Conservation (phyloP, 352 stramenopile species). For the Phytophthora crassamura region DNA sequence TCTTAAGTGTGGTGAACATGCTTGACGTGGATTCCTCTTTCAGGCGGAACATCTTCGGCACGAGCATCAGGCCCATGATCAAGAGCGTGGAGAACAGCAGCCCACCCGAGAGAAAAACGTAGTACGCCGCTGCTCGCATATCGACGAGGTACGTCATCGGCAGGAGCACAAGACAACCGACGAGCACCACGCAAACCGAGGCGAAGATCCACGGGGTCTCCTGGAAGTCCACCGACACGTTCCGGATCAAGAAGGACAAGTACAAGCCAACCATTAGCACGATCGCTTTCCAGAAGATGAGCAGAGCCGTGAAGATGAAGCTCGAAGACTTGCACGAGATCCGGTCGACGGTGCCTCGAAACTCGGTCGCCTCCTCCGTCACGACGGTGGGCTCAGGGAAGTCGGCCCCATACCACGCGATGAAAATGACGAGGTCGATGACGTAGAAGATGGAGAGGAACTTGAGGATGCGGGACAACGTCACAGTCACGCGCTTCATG, state of each 20-base stretch:
- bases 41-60: conserved; percentile 43
- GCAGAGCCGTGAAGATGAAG: conserved; percentile 48
- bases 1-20: not conserved
- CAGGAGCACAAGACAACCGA: conserved; percentile 52
- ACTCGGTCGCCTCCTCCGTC: conserved; percentile 11
- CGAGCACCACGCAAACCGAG: conserved; percentile 53
- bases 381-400: conserved; percentile 29
- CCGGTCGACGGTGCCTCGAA: conserved; percentile 27
- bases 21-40: conserved; percentile 21
- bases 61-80: conserved; percentile 51
- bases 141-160: conserved; percentile 57
- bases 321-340: conserved; percentile 40
- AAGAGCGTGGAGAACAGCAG: conserved; percentile 42
- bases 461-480: conserved; percentile 34
- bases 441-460: conserved; percentile 33
- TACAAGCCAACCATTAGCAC: conserved; percentile 46
- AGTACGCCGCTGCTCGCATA: conserved; percentile 43
- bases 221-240: conserved; percentile 61
- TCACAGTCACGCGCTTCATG: conserved; percentile 44
- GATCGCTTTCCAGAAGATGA: conserved; percentile 59
- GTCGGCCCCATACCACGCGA: conserved; percentile 33
- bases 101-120: conserved; percentile 38
- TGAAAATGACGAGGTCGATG: conserved; percentile 41
- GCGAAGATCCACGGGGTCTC: conserved; percentile 67
- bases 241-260: conserved; percentile 56